These are phyloP conservation scores for Periconia digitata DNA, from an alignment of 2,329 filamentous ascomycete species.

Conservation along the genomic window DNA sequence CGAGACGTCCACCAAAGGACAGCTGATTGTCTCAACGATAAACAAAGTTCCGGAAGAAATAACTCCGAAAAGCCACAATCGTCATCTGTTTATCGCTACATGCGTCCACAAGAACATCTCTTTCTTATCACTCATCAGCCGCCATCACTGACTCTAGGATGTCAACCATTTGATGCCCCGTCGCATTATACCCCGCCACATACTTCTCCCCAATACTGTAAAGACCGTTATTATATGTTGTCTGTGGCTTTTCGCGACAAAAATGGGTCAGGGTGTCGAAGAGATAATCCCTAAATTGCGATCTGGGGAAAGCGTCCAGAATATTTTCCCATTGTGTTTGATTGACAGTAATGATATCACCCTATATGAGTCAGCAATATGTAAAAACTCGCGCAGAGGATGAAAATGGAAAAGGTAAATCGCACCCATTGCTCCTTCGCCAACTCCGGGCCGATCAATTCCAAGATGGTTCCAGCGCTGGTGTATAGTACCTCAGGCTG, in stretches of 20 bases:
- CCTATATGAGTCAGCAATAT: not conserved
- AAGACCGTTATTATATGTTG: constrained; percentile 42
- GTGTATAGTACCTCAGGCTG: constrained; percentile 6
- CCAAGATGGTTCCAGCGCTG: not conserved
- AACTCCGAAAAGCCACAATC: too few species aligned
- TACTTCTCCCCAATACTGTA: constrained; percentile 38
- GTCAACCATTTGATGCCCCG: constrained; percentile 12
- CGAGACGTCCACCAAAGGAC: too few species aligned
- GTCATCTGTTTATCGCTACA: too few species aligned
- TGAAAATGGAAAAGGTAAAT: not conserved
- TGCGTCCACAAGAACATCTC: too few species aligned
- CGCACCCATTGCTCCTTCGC: not conserved
- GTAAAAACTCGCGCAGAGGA: not conserved
- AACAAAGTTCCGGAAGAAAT: too few species aligned
- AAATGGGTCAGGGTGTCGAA: constrained; percentile 44
- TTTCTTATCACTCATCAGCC: not conserved
- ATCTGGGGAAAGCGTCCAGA: constrained; percentile 34
- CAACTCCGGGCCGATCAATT: not conserved
- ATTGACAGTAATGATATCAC: constrained; percentile 1
- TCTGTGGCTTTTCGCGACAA: constrained; percentile 44
- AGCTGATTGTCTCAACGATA: too few species aligned
- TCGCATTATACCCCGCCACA: constrained; percentile 36
- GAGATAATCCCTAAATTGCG: constrained; percentile 34
- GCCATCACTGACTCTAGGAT: not conserved
- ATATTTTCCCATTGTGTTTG: constrained; percentile 1